Base-by-base conservation (phyloP, 495 filamentous ascomycete species). In the Penicillium ochrochloron region DNA sequence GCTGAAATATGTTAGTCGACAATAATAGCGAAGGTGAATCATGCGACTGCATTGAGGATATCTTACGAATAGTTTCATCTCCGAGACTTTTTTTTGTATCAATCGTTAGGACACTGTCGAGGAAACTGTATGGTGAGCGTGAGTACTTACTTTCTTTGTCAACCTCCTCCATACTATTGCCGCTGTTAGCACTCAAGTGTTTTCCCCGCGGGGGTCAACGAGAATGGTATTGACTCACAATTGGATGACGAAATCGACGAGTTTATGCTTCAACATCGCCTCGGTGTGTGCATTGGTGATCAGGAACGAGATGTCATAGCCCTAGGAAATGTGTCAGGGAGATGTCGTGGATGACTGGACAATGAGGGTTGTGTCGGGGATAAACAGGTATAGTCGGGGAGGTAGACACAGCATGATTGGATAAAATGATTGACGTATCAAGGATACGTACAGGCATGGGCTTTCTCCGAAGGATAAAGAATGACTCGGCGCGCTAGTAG, bases 51-150 rank as follows among this genome's bases (percentile, higher is more conserved):
- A n/a, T 25, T 19, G 21, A 39, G 66, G 17, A 17, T 12, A 23
- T 84, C 92, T 56, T 87, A 98, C 94, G 78, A 98, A 99, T 65
- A 99, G 87, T 86, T 99, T 99, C 95, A 98, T 97, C 78, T 98
- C 96, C 1, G 94, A 98, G 23, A 41, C 46, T 61, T 10, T 21
- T 12, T 37, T 12, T 37, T 1, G 23, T 15, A 34, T 33, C 19
- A 9, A 21, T n/a, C 12, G 21, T 25, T 15, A 48, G 23, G n/a
- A 9, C n/a, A 0, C 12, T 50, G 10, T 23, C n/a, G 2, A 35
- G 29, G 19, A 25, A 21, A 37, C 33, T 25, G n/a, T 10, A 35
- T 11, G 14, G 29, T n/a, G 29, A 11, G 29, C 27, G 33, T 23
- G 29, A 11, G 23, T 23, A 58, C 58, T 50, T 51, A 57, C 98